A percentile compares a stretch with the other conserved stretches of the same genome.
Evolutionary conservation across 1,139 yeast species (phyloP).

Genomic region (Zygoascus hellenicus): DNA sequence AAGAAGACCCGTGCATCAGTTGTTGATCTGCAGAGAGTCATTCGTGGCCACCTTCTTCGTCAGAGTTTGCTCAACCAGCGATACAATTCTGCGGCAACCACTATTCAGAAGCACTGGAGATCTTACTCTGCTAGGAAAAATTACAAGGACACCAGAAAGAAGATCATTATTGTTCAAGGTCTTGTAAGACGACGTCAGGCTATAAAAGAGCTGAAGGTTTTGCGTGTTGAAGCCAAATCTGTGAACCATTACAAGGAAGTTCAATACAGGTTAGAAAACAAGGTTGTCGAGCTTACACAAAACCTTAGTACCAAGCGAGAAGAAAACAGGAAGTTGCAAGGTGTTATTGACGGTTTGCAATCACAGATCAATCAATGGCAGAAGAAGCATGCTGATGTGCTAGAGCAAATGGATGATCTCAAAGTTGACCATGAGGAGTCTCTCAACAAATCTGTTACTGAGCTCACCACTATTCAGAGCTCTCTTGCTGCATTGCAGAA

Average conservation of each 20-base stretch:
- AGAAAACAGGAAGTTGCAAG: constrained; percentile 68
- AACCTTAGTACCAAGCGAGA: constrained; percentile 68
- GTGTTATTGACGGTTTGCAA: constrained; percentile 51
- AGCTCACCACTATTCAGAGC: constrained; percentile 41
- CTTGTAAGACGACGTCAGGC: constrained; percentile 75
- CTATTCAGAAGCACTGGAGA: constrained; percentile 65
- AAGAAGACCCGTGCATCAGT: constrained; percentile 45
- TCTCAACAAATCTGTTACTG: constrained; percentile 48
- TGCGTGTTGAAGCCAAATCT: constrained; percentile 83
- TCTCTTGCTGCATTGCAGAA: constrained; percentile 48
- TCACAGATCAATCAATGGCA: constrained; percentile 33
- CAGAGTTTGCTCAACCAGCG: constrained; percentile 43
- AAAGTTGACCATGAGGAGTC: constrained; percentile 52
- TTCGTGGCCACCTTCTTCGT: constrained; percentile 64
- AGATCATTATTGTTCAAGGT: constrained; percentile 70
- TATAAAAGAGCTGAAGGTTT: constrained; percentile 50
- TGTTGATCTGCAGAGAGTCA: constrained; percentile 56
- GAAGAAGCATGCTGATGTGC: constrained; percentile 29
- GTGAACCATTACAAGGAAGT: constrained; percentile 87
- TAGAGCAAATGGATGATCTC: constrained; percentile 26
- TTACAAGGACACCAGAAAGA: constrained; percentile 40
- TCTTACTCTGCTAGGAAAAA: constrained; percentile 48
- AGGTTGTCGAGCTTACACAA: constrained; percentile 91
- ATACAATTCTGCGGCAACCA: constrained; percentile 56
- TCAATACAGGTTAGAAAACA: constrained; percentile 87